Evolutionary conservation across 2,329 filamentous ascomycete genomes (phyloP), one percentile per base, ranked within the genome.

Genomic region (Xylaria sp.): DNA sequence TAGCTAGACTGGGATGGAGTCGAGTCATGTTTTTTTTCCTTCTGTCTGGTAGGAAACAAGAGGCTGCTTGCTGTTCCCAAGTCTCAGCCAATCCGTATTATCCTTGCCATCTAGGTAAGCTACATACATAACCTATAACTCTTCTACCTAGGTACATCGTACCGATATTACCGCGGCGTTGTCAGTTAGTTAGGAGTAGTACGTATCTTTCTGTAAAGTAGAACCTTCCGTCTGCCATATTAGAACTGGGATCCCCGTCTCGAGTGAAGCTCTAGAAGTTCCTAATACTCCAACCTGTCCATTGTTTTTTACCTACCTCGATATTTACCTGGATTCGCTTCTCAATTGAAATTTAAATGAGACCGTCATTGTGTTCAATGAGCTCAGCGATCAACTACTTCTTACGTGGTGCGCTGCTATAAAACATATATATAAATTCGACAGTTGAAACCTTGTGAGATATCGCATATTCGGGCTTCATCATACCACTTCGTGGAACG

Each of bases 311-410:
- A n/a, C 21, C 32, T 62, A 23, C 25, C 44, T 61, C 40, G 16
- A n/a, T 37, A 50, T 61, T 59, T 63, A 9, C 18, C 21, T 13
- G 5, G 3, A 18, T 10, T 44, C n/a, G 40, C 16, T 44, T n/a
- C 32, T 23, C n/a, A 47, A 13, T 59, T 13, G 10, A n/a, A 37
- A 48, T 21, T 44, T 61, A 57, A 74, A 76, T 76, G 74, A 72
- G 58, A 70, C 71, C 27, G 61, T 55, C 54, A 60, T 69, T 54
- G 61, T 58, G 63, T 72, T 72, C 69, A 66, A 75, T 73, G 73
- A 69, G 66, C 44, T 65, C 65, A 32, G 55, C 44, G 61, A 76
- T 74, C 65, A 78, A 76, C 62, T 78, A 76, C 57, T 77, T 77
- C 60, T 71, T 76, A 65, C 76, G 76, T 63, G 76, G 76, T 68